Evolutionary conservation across 140 eudicot genomes (phyloP).

Genomic region (Flaveria floridana): DNA sequence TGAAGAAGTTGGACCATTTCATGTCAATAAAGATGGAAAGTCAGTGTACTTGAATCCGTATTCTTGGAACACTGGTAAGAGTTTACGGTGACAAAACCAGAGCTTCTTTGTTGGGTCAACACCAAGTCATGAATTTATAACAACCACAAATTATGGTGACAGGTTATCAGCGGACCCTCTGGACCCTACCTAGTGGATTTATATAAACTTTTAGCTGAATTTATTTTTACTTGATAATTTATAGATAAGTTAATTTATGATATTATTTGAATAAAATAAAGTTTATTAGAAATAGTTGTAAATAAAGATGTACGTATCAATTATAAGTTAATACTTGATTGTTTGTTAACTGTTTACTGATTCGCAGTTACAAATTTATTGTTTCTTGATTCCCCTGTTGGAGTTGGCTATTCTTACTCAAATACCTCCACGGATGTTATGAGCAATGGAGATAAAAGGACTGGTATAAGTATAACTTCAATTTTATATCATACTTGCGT

Average conservation of each 20-base stretch:
- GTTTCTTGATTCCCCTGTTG: conserved; percentile 87
- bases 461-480: conserved; percentile 65
- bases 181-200: background rate
- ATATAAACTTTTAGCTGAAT: background rate
- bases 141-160: too few species aligned
- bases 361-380: conserved; percentile 74
- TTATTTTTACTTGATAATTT: background rate
- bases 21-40: conserved; percentile 75
- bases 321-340: too few species aligned
- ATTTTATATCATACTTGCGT: background rate
- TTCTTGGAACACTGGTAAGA: conserved; percentile 83
- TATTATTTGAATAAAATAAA: too few species aligned
- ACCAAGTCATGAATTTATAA: too few species aligned
- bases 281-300: too few species aligned
- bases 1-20: conserved; percentile 95
- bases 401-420: conserved; percentile 96
- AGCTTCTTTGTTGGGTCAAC: too few species aligned
- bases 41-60: conserved; percentile 69
- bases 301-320: too few species aligned
- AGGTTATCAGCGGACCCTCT: too few species aligned
- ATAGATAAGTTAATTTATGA: too few species aligned
- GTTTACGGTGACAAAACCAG: too few species aligned
- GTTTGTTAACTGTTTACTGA: conserved; percentile 7
- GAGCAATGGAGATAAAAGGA: conserved; percentile 73
- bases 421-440: conserved; percentile 62